Conservation (phyloP, 2,329 filamentous ascomycete genomes). For the Coniella vitis region DNA sequence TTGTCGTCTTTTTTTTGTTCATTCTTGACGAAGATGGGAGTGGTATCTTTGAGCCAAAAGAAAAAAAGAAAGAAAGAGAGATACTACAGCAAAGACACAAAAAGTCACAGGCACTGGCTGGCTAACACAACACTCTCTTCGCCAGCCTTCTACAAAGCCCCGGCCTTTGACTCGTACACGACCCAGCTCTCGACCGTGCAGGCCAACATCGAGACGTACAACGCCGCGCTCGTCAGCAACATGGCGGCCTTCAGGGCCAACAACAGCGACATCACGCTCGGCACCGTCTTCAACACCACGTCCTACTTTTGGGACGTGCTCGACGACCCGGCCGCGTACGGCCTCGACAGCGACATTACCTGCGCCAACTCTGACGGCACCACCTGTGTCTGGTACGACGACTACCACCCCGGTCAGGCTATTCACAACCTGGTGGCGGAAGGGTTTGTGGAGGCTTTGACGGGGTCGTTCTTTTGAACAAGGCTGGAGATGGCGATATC, state of each 20-base stretch:
- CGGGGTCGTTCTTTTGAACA: conserved; percentile 4
- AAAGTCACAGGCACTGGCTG: too few relatives aligned
- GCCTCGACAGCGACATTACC: conserved; percentile 13
- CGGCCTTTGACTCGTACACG: conserved; percentile 8
- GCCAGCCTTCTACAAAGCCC: conserved; percentile 13
- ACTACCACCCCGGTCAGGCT: conserved; percentile 14
- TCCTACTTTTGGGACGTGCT: conserved; percentile 14
- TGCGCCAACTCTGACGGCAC: conserved; percentile 11
- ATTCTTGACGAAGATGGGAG: too few relatives aligned
- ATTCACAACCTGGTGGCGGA: conserved; percentile 12
- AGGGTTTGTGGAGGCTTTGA: conserved; percentile 7
- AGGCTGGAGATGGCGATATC: too few relatives aligned
- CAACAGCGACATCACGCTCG: conserved; percentile 10
- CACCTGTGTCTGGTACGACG: conserved; percentile 13
- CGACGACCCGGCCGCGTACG: conserved; percentile 8
- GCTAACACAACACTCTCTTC: neutral
- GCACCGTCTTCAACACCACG: conserved; percentile 10
- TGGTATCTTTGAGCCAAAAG: too few relatives aligned
- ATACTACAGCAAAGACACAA: too few relatives aligned
- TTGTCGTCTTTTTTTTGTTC: too few relatives aligned
- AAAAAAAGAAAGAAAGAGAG: too few relatives aligned
- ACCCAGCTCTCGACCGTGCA: neutral
- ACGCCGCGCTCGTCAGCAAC: conserved; percentile 12
- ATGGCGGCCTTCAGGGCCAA: conserved; percentile 8
- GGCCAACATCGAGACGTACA: conserved; percentile 13